phyloP scores from a whole-genome alignment of 1,139 yeast genomes.

The Yamadazyma triangularis region DNA sequence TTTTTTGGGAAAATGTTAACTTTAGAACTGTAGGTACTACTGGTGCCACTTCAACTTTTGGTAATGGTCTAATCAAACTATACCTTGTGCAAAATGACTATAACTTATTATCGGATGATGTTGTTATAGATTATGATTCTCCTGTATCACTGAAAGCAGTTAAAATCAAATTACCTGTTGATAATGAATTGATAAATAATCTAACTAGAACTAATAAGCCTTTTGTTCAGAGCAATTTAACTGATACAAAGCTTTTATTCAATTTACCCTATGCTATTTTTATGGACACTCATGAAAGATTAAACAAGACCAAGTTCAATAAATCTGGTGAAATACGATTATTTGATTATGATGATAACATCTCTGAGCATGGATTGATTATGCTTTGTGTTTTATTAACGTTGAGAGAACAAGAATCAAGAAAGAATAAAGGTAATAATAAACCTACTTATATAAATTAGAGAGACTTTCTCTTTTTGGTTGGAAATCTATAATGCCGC shows the following conservation, averaged over 20 bases:
- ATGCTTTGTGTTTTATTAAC: slow-evolving; percentile 28
- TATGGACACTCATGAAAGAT: slow-evolving; percentile 24
- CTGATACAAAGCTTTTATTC: slow-evolving; percentile 9
- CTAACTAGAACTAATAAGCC: slow-evolving; percentile 13
- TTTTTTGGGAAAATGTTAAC: slow-evolving; percentile 23
- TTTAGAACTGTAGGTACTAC: slow-evolving; percentile 32
- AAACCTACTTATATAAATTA: slow-evolving; percentile 15
- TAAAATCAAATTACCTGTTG: slow-evolving; percentile 9
- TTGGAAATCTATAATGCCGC: too few relatives aligned
- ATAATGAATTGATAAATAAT: slow-evolving; percentile 13
- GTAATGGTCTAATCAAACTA: slow-evolving; percentile 27
- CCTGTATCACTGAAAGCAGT: slow-evolving; percentile 8
- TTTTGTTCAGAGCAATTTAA: slow-evolving; percentile 8
- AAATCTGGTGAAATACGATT: slow-evolving; percentile 28
- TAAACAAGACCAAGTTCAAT: slow-evolving; percentile 13
- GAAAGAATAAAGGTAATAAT: slow-evolving; percentile 34
- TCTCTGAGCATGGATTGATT: slow-evolving; percentile 22
- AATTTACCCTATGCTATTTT: slow-evolving; percentile 29
- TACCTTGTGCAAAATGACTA: slow-evolving; percentile 20
- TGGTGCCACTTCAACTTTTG: slow-evolving; percentile 38
- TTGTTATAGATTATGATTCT: slow-evolving; percentile 8
- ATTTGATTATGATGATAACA: slow-evolving; percentile 17
- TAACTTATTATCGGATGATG: slow-evolving; percentile 21
- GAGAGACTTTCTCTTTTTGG: too few relatives aligned
- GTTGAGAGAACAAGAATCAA: slow-evolving; percentile 34